Conservation (phyloP, 163 green algal species). For the Chlamydomonas reinhardtii region DNA sequence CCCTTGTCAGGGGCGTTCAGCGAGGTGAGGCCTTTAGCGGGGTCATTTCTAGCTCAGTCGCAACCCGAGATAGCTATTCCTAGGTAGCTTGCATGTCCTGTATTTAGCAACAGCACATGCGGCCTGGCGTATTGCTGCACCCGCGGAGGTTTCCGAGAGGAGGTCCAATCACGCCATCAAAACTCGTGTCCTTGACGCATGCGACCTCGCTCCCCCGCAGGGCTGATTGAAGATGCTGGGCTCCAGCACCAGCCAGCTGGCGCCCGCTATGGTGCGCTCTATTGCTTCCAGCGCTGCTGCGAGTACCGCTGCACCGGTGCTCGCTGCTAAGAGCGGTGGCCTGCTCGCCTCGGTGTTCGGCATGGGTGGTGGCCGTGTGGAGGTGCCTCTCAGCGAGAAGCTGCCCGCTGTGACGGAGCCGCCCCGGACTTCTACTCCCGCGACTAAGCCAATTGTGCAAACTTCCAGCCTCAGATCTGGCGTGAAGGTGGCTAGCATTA, state of each 20-base stretch:
- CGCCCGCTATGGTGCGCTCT: slow-evolving; percentile 28
- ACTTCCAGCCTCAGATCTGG: slow-evolving; percentile 76
- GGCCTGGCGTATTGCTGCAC: no score
- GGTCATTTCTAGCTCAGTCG: no score
- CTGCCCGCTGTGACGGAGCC: slow-evolving; percentile 70
- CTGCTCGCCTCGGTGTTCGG: slow-evolving; percentile 63
- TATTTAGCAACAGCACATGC: no score
- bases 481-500: slow-evolving; percentile 71
- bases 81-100: no score
- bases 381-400: slow-evolving; percentile 74
- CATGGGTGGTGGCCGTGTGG: slow-evolving; percentile 56
- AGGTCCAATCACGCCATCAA: no score
- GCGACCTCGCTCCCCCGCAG: no score
- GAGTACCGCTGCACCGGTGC: slow-evolving; percentile 21
- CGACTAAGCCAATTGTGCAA: slow-evolving; percentile 60
- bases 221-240: slow-evolving; percentile 18
- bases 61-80: no score
- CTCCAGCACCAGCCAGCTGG: slow-evolving; percentile 23
- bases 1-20: no score
- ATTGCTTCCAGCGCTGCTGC: slow-evolving; percentile 5
- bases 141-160: no score
- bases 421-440: slow-evolving; percentile 16
- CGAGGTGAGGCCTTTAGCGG: no score
- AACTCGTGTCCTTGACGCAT: no score
- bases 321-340: slow-evolving; percentile 16